Evolutionary conservation across 2,329 filamentous ascomycete species (phyloP).

Genomic region (Aspergillus unguis): DNA sequence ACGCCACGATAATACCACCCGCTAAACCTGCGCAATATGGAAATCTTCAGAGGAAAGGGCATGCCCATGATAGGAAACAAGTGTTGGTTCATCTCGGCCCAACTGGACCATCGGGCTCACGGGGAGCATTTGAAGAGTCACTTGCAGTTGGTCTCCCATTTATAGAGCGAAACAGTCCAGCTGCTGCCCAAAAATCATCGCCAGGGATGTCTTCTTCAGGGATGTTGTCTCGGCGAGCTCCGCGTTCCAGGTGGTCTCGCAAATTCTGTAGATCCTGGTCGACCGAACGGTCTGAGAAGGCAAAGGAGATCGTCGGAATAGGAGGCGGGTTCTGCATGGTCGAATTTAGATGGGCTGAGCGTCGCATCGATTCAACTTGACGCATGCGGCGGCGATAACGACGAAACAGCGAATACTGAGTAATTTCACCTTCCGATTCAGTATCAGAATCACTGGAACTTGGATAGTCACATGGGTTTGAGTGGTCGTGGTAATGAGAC

Average conservation of each 20-base stretch:
- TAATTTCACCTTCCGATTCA: slow-evolving; percentile 29
- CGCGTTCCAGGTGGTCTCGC: slow-evolving; percentile 67
- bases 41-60: slow-evolving; percentile 4
- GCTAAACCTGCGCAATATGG: slow-evolving; percentile 8
- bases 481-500: slow-evolving; percentile 31
- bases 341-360: slow-evolving; percentile 26
- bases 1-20: slow-evolving; percentile 13
- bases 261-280: slow-evolving; percentile 57
- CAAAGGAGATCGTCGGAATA: slow-evolving; percentile 31
- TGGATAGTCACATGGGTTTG: slow-evolving; percentile 38
- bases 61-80: neutral
- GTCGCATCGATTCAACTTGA: slow-evolving; percentile 21
- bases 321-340: slow-evolving; percentile 35
- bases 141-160: slow-evolving; percentile 27
- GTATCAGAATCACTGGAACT: slow-evolving; percentile 35
- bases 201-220: slow-evolving; percentile 37
- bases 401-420: slow-evolving; percentile 18
- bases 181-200: slow-evolving; percentile 77
- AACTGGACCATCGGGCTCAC: slow-evolving; percentile 17
- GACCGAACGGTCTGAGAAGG: slow-evolving; percentile 28
- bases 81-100: slow-evolving; percentile 12
- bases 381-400: slow-evolving; percentile 19
- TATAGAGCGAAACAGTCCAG: slow-evolving; percentile 60
- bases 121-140: slow-evolving; percentile 22
- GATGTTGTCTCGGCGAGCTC: slow-evolving; percentile 70